phyloP scores from a whole-genome alignment of 108 stramenopile genomes.

The Fistulifera pelliculosa region DNA sequence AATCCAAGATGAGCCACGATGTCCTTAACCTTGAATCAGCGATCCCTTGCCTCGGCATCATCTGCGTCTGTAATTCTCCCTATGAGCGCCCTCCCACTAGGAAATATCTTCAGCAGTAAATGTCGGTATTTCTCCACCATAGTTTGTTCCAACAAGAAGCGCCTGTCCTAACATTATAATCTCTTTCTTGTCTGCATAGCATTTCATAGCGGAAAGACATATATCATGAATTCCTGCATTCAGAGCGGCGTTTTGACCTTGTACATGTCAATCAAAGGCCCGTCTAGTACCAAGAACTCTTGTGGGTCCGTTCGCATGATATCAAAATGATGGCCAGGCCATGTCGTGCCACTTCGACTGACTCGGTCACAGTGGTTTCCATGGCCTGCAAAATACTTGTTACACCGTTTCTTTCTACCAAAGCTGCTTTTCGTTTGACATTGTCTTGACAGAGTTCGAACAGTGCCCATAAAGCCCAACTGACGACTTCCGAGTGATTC shows the following conservation, averaged over 20 bases:
- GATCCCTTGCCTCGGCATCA: too few relatives aligned
- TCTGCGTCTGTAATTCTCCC: too few relatives aligned
- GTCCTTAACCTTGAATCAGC: too few relatives aligned
- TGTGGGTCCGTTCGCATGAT: conserved; percentile 19
- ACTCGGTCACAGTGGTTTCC: conserved; percentile 21
- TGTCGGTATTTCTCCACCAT: conserved; percentile 24
- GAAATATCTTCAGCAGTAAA: neutral
- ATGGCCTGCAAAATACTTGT: conserved; percentile 25
- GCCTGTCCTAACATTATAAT: conserved; percentile 57
- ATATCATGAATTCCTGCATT: conserved; percentile 34
- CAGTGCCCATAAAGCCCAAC: conserved; percentile 52
- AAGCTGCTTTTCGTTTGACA: conserved; percentile 21
- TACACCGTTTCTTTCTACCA: conserved; percentile 30
- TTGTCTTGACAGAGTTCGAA: conserved; percentile 43
- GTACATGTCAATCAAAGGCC: conserved; percentile 20
- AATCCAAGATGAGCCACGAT: too few relatives aligned
- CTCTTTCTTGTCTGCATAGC: conserved; percentile 32
- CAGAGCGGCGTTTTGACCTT: conserved; percentile 33
- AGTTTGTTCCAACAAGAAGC: conserved; percentile 47
- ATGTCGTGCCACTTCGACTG: conserved; percentile 40
- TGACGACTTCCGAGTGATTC: conserved; percentile 38
- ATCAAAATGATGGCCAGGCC: conserved; percentile 52
- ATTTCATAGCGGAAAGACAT: conserved; percentile 26
- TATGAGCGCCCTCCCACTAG: too few relatives aligned
- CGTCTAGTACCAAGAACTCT: conserved; percentile 9